Percentiles rank a stretch among this genome's conserved stretches.
Evolutionary conservation across 805 yeast species (phyloP).

Genomic region (Pichia insulana): DNA sequence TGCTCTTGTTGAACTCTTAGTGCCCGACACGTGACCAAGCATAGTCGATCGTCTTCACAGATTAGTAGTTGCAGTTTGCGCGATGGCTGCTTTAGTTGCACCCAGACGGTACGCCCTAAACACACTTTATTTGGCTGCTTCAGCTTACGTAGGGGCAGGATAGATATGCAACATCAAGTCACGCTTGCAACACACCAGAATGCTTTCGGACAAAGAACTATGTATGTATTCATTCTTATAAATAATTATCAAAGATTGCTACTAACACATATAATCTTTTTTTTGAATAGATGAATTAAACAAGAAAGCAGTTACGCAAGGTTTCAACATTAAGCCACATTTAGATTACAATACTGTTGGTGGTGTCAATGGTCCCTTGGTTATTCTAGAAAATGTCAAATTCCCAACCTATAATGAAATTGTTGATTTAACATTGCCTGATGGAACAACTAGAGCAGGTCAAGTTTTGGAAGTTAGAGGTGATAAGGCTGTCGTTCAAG

Average conservation of each 20-base stretch:
- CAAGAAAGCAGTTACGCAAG: constrained; percentile 86
- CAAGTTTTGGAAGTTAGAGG: constrained; percentile 98
- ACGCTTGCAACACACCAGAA: constrained; percentile 8
- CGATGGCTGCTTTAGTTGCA: background rate
- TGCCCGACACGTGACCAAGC: background rate
- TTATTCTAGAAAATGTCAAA: constrained; percentile 77
- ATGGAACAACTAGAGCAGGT: constrained; percentile 91
- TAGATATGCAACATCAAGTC: background rate
- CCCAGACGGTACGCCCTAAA: no score
- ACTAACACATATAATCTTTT: constrained; percentile 13
- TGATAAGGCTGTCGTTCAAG: constrained; percentile 95
- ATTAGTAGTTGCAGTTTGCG: background rate
- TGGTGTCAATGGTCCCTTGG: constrained; percentile 98
- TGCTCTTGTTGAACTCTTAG: background rate
- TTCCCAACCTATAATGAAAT: constrained; percentile 92
- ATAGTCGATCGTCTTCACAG: background rate
- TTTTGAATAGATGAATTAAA: constrained; percentile 59
- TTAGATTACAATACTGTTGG: constrained; percentile 92
- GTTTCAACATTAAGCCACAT: constrained; percentile 87
- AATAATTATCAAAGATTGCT: background rate
- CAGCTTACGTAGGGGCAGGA: background rate
- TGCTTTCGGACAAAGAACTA: constrained; percentile 34
- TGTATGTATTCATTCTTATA: constrained; percentile 22
- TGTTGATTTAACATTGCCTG: constrained; percentile 93
- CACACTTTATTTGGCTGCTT: background rate